Conservation (phyloP, 371 early-diverging fungal species). For the Syncephalis plumigaleata region DNA sequence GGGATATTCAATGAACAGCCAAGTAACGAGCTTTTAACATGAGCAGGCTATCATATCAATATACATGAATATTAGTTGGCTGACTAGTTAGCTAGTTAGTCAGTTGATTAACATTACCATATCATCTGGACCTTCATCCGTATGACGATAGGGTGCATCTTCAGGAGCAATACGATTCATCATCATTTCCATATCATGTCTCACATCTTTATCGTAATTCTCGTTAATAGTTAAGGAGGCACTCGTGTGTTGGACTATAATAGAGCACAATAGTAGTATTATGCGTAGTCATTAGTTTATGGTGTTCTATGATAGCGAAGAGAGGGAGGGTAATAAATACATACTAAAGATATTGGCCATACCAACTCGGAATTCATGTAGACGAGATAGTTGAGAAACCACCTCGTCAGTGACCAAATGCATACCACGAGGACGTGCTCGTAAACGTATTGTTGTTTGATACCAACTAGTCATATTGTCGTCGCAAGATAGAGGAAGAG, state of each 20-base stretch:
- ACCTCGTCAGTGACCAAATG: constrained; percentile 65
- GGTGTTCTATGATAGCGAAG: not conserved
- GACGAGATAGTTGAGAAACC: constrained; percentile 35
- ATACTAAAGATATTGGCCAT: constrained; percentile 76
- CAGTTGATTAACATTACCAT: constrained; percentile 16
- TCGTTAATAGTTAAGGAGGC: constrained; percentile 81
- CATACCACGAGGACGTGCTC: constrained; percentile 49
- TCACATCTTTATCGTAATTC: constrained; percentile 65
- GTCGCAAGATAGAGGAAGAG: no score
- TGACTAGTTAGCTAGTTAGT: constrained; percentile 7
- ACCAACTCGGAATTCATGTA: constrained; percentile 48
- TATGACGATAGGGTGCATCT: constrained; percentile 52
- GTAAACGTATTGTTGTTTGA: constrained; percentile 37
- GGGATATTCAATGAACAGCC: constrained; percentile 82
- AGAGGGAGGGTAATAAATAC: constrained; percentile 1
- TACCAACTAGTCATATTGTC: constrained; percentile 40
- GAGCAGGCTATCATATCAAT: no score
- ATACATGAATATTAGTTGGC: no score
- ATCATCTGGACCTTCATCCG: constrained; percentile 46
- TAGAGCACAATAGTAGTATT: not conserved
- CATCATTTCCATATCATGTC: constrained; percentile 66
- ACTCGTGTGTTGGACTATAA: constrained; percentile 84
- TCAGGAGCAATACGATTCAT: constrained; percentile 68
- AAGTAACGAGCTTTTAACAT: constrained; percentile 66
- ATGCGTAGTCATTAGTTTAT: not conserved